These are phyloP conservation scores for Globisporangium polare DNA, from an alignment of 352 stramenopile species.

Conservation along the genomic window DNA sequence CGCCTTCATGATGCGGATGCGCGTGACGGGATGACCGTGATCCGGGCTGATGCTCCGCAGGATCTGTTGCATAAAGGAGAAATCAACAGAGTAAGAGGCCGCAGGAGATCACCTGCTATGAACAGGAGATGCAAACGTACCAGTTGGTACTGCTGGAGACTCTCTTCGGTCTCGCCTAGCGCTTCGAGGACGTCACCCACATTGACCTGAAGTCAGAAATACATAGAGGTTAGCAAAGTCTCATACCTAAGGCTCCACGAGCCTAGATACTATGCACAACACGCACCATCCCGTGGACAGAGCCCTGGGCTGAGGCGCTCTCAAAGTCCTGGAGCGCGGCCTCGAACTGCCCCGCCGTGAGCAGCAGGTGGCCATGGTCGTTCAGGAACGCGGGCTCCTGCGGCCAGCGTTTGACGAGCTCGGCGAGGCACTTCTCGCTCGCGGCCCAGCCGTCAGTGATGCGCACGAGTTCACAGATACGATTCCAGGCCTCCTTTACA, in stretches of 20 bases:
- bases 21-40: constrained; percentile 24
- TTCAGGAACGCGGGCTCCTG: constrained; percentile 52
- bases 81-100: not conserved
- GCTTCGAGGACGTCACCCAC: constrained; percentile 51
- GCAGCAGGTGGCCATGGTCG: constrained; percentile 53
- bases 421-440: constrained; percentile 48
- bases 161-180: constrained; percentile 51
- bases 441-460: constrained; percentile 40
- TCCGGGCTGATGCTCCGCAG: constrained; percentile 20
- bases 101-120: not conserved
- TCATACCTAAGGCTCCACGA: not conserved
- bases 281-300: constrained; percentile 45
- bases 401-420: constrained; percentile 46
- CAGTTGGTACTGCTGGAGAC: constrained; percentile 49
- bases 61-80: too few species aligned
- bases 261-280: not conserved
- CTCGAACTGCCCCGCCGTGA: constrained; percentile 53
- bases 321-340: constrained; percentile 53
- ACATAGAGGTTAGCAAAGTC: not conserved
- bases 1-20: constrained; percentile 53
- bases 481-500: constrained; percentile 28
- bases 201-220: constrained; percentile 34
- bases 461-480: constrained; percentile 52
- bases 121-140: too few species aligned
- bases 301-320: constrained; percentile 32